Base-by-base conservation (phyloP, 163 green algal genomes). In the Chloroidium sp. region DNA sequence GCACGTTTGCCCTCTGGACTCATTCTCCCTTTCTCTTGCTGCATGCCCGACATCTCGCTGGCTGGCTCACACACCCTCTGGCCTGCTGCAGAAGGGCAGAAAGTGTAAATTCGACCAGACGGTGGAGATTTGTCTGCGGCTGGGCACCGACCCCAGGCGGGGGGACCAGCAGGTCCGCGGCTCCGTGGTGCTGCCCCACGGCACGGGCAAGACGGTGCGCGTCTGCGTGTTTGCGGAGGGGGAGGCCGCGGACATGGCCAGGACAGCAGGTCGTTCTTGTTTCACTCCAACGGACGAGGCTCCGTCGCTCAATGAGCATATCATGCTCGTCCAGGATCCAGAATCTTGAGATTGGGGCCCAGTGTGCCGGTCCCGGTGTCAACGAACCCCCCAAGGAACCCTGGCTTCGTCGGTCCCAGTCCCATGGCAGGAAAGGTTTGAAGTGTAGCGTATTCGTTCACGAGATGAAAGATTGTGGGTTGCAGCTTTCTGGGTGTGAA, bases 121-220 rank as follows among this genome's bases (percentile, higher is more conserved):
- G 2, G 78, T 96, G 12, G 90, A 96, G 78, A 67, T 95, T 8
- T 72, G 82, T 1, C 61, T 96, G 1, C 81, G 84, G 10, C 83
- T 95, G 64, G 78, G 79, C 1, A 89, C 89, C 2, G 91, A 97
- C 82, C 92, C 93, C 0, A 85, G 92, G 72, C 81, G 88, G 3
- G 88, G 89, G 57, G 93, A 97, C 83, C 93, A 97, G 78, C 84
- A 93, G 78, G 91, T 97, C n/a, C 88, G 93, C 1, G 93, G 94
- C 68, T 86, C 87, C 1, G 88, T 88, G 4, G 69, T 87, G 81
- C 88, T 98, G 78, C 94, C 94, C 0, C 88, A 95, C 82, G 92
- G 93, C 81, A 95, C 92, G 2, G 94, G 93, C 75, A 91, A 92
- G 78, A 72, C 74, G 0, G 82, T 93, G 61, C 85, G 87, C 0